Conservation (phyloP, 148 eudicot genomes). For the Gaultheria prostrata region DNA sequence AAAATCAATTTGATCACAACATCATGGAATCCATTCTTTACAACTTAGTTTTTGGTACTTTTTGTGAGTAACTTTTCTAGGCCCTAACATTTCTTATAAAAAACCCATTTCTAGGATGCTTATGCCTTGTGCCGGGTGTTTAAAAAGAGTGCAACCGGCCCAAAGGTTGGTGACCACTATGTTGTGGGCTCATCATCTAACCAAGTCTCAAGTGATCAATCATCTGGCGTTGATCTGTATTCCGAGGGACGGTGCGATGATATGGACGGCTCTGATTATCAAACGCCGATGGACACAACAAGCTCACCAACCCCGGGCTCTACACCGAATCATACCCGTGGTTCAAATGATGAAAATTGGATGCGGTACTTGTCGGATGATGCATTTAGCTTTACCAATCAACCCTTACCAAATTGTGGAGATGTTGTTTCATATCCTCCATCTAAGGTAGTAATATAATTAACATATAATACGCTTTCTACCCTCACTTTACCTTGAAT, state of each 20-base stretch:
- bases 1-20: too few relatives aligned
- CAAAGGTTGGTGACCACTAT: slow-evolving; percentile 35
- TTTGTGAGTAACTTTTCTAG: too few relatives aligned
- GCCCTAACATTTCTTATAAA: neutral
- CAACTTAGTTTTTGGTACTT: too few relatives aligned
- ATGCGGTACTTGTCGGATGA: slow-evolving; percentile 82
- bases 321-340: slow-evolving; percentile 13
- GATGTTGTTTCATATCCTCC: slow-evolving; percentile 46
- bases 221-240: slow-evolving; percentile 47
- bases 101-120: slow-evolving; percentile 47
- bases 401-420: slow-evolving; percentile 33
- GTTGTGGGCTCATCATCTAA: slow-evolving; percentile 28
- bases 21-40: too few relatives aligned
- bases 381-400: slow-evolving; percentile 44
- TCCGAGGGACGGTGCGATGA: slow-evolving; percentile 60
- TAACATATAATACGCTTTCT: neutral
- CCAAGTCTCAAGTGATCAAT: slow-evolving; percentile 47
- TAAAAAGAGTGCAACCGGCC: slow-evolving; percentile 55
- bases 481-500: neutral
- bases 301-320: slow-evolving; percentile 33
- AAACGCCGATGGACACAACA: slow-evolving; percentile 34
- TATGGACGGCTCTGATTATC: slow-evolving; percentile 35
- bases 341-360: slow-evolving; percentile 62
- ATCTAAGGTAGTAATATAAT: slow-evolving; percentile 50
- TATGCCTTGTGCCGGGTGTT: slow-evolving; percentile 83